A percentile compares a stretch with the other conserved stretches of the same genome.
These are phyloP conservation scores for Pneumocystis murina DNA, from an alignment of 1,139 yeast genomes.

Conservation along the genomic window DNA sequence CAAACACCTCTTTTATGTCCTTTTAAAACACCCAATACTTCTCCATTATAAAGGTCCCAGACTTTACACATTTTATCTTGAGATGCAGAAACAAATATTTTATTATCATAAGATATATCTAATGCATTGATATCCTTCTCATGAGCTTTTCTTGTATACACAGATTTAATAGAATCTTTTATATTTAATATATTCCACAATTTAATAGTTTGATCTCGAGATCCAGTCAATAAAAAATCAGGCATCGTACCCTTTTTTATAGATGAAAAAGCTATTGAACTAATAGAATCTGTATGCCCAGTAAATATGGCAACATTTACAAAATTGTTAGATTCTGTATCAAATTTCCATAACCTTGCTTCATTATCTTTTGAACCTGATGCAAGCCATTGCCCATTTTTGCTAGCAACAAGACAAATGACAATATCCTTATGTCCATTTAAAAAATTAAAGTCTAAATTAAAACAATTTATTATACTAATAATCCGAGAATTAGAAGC, in stretches of 20 bases:
- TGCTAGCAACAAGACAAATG: slow-evolving; percentile 60
- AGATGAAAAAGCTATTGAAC: slow-evolving; percentile 55
- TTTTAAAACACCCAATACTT: slow-evolving; percentile 62
- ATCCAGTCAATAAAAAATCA: slow-evolving; percentile 63
- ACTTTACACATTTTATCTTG: slow-evolving; percentile 83
- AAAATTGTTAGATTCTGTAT: slow-evolving; percentile 25
- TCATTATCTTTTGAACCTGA: slow-evolving; percentile 87
- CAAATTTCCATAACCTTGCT: slow-evolving; percentile 60
- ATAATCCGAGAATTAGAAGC: slow-evolving; percentile 94
- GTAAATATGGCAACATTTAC: slow-evolving; percentile 44
- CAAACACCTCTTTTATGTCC: slow-evolving; percentile 93
- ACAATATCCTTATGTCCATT: slow-evolving; percentile 80
- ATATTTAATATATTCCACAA: slow-evolving; percentile 53
- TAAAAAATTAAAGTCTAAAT: slow-evolving; percentile 47
- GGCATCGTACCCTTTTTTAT: slow-evolving; percentile 35
- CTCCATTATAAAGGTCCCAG: slow-evolving; percentile 76
- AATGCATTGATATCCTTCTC: slow-evolving; percentile 87
- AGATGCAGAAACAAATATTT: slow-evolving; percentile 82
- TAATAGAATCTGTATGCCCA: slow-evolving; percentile 81
- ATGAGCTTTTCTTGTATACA: slow-evolving; percentile 87
- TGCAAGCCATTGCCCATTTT: slow-evolving; percentile 76
- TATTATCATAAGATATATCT: slow-evolving; percentile 80
- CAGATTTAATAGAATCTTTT: slow-evolving; percentile 33
- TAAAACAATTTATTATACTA: slow-evolving; percentile 36
- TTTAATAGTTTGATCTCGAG: slow-evolving; percentile 78